A percentile compares a stretch with the other conserved stretches of the same genome.
Conservation (phyloP, 2,329 filamentous ascomycete species). For the Fusarium algeriense region DNA sequence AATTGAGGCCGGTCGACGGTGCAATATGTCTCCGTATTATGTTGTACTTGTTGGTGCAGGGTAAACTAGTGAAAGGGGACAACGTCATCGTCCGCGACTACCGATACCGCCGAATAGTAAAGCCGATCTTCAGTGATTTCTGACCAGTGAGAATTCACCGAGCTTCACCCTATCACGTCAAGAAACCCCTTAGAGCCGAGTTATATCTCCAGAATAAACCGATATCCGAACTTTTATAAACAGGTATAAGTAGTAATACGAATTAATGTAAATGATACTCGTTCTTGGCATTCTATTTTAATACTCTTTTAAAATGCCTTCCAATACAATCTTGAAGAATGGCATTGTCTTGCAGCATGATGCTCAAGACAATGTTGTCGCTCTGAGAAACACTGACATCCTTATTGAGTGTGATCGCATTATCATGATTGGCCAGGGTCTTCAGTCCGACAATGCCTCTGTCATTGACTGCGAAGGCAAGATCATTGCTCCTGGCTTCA, state of each 20-base stretch:
- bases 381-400: not conserved
- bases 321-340: not conserved
- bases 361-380: not conserved
- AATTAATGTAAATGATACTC: rapidly evolving
- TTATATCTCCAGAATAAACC: not conserved
- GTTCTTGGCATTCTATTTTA: not conserved
- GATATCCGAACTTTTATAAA: not conserved
- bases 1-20: too few species aligned
- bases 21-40: not conserved
- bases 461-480: not conserved
- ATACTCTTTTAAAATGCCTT: not conserved
- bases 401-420: not conserved
- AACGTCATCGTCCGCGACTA: not conserved
- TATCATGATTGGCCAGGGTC: rapidly evolving
- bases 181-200: not conserved
- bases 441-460: rapidly evolving
- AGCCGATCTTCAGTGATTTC: not conserved
- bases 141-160: not conserved
- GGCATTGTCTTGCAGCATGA: constrained; percentile 8
- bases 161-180: not conserved
- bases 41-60: not conserved
- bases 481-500: not conserved
- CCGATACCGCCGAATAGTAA: not conserved
- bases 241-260: not conserved
- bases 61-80: not conserved